These are phyloP conservation scores for Diaporthe sp. DNA, from an alignment of 2,329 filamentous ascomycete genomes.

Conservation along the genomic window DNA sequence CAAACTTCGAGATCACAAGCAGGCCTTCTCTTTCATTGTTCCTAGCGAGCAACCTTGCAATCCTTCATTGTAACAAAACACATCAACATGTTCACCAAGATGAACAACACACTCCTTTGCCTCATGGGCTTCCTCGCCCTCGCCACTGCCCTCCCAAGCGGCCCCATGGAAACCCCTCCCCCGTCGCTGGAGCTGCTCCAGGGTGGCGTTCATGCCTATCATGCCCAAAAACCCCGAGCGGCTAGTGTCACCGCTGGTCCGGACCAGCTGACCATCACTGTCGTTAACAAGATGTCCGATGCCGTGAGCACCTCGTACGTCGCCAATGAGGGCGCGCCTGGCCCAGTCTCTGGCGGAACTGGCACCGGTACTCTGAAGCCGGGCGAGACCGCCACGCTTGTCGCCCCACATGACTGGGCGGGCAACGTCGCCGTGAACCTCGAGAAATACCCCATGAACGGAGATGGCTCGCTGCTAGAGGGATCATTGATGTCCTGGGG, in stretches of 20 bases:
- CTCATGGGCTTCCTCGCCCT: slow-evolving; percentile 32
- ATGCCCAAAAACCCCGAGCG: slow-evolving; percentile 1
- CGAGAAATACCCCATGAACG: slow-evolving; percentile 4
- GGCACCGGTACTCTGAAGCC: slow-evolving; percentile 1
- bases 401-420: slow-evolving; percentile 35
- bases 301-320: slow-evolving; percentile 33
- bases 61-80: background rate
- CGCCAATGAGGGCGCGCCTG: slow-evolving; percentile 23
- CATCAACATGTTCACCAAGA: background rate
- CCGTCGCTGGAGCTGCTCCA: slow-evolving; percentile 17
- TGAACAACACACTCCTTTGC: slow-evolving; percentile 16
- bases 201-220: background rate
- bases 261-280: slow-evolving; percentile 33
- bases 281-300: slow-evolving; percentile 35
- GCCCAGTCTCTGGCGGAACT: background rate
- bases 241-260: slow-evolving; percentile 5
- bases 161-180: slow-evolving; percentile 22
- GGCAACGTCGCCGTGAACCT: slow-evolving; percentile 35
- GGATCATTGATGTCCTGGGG: slow-evolving; percentile 27
- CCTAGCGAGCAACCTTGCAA: slow-evolving; percentile 3
- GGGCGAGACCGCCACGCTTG: slow-evolving; percentile 23
- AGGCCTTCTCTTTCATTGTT: slow-evolving; percentile 13
- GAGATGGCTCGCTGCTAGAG: slow-evolving; percentile 31
- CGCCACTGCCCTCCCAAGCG: slow-evolving; percentile 28
- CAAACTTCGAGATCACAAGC: background rate